A percentile compares a stretch with the other conserved stretches of the same genome.
Evolutionary conservation across 2,329 filamentous ascomycete species (phyloP).

Genomic region (Pestalotiopsis sp.): DNA sequence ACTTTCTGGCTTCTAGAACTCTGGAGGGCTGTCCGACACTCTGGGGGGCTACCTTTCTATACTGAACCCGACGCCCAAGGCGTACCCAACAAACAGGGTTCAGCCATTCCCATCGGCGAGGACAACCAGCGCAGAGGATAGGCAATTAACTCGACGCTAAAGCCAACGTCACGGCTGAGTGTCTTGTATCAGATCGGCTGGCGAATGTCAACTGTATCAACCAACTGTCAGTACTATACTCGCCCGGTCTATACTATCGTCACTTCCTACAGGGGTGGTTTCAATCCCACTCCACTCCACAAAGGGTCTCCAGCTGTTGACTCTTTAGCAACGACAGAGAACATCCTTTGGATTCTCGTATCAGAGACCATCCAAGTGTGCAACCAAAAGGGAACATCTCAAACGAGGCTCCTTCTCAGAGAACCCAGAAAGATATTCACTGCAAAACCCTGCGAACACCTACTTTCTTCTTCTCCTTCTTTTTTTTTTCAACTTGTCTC

Average conservation of each 20-base stretch:
- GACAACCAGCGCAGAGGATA: not conserved
- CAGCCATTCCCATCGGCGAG: not conserved
- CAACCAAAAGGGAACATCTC: not conserved
- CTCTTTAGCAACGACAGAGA: not conserved
- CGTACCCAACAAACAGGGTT: conserved; percentile 9
- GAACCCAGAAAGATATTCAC: not conserved
- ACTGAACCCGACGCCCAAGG: not conserved
- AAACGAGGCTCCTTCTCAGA: not conserved
- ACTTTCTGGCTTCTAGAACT: conserved; percentile 5
- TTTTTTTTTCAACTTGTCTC: too few relatives aligned
- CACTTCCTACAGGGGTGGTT: not conserved
- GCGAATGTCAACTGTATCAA: not conserved
- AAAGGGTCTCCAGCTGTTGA: not conserved
- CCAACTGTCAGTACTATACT: conserved; percentile 8
- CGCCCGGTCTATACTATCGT: not conserved
- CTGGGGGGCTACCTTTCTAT: not conserved
- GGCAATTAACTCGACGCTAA: not conserved
- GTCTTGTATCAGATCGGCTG: conserved; percentile 5
- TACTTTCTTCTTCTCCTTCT: not conserved
- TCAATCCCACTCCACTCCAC: not conserved
- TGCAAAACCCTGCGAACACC: not conserved
- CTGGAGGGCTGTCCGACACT: not conserved
- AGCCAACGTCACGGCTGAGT: not conserved
- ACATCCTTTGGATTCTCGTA: not conserved
- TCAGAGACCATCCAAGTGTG: not conserved